Evolutionary conservation across 2,329 filamentous ascomycete genomes (phyloP), one percentile per base, ranked within the genome.

Genomic region (Leptographium flavum): DNA sequence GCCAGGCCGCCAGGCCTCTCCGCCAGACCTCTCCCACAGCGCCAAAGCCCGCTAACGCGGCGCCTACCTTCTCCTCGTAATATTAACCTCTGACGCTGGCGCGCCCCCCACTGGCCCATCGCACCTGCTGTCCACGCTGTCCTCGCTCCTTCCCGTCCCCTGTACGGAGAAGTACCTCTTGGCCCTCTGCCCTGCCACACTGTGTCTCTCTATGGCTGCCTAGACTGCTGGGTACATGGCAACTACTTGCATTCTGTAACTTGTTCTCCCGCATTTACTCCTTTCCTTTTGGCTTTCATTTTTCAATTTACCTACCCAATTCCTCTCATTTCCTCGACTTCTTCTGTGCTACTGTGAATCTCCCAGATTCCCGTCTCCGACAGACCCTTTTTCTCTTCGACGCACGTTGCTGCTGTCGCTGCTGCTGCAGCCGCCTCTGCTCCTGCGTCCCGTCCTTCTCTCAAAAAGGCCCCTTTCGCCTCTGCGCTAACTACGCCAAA

Each of bases 331-430:
- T 27, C 36, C 19, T 28, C 17, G 31, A 21, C 25, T 27, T 36
- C 41, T n/a, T n/a, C n/a, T n/a, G n/a, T n/a, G n/a, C n/a, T n/a
- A n/a, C n/a, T n/a, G n/a, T n/a, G 39, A 31, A 15, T 10, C 27
- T 15, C 11, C 39, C 39, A 31, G 31, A 30, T 41, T 32, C 27
- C 39, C 27, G 13, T 41, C 63, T 73, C 23, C 37, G 25, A 39
- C 37, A 21, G 28, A 11, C 37, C 72, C 31, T 23, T 14, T 28
- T 33, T 8, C 37, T 8, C n/a, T 21, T 19, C 25, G 33, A 30
- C 30, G 30, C 22, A 36, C 28, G 33, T 35, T n/a, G 23, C 21
- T 9, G n/a, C 17, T 19, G n/a, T n/a, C n/a, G n/a, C n/a, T n/a
- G n/a, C 23, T 11, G n/a, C 23, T 44, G 15, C 33, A n/a, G 27